phyloP scores from a whole-genome alignment of 1,139 yeast species.

The Saccharomyces hybrid region DNA sequence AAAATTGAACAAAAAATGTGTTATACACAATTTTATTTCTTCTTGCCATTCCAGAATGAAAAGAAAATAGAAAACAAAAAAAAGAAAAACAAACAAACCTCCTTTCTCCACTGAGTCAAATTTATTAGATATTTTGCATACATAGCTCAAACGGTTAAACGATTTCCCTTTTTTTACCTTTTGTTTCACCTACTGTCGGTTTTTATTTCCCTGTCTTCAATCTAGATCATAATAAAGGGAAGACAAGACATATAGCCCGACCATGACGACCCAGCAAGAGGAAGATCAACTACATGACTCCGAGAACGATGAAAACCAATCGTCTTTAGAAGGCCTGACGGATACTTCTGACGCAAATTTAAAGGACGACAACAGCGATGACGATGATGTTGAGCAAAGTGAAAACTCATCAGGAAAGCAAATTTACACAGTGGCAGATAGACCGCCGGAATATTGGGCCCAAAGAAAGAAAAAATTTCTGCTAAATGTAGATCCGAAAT shows the following conservation, averaged over 20 bases:
- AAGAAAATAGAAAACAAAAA: background rate
- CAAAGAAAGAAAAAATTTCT: constrained; percentile 44
- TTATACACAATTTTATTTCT: background rate
- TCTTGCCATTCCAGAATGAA: background rate
- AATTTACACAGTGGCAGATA: constrained; percentile 5
- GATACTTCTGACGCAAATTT: background rate
- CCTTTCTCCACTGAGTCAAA: too few species aligned
- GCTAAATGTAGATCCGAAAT: constrained; percentile 47
- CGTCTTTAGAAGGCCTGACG: background rate
- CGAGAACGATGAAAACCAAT: background rate
- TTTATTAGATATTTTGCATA: too few species aligned
- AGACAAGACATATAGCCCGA: background rate
- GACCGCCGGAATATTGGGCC: constrained; percentile 28
- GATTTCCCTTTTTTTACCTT: background rate
- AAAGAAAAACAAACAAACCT: background rate
- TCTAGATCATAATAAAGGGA: background rate
- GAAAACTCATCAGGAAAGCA: background rate
- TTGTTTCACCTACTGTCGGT: background rate
- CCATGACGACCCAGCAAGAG: background rate
- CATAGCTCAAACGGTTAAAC: background rate
- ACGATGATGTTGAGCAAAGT: background rate
- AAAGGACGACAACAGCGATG: background rate
- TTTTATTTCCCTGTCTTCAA: too few species aligned
- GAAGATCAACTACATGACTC: background rate
- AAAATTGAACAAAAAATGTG: background rate